These are phyloP conservation scores for Mycothermus thermophilus DNA, from an alignment of 495 filamentous ascomycete species.

Conservation along the genomic window DNA sequence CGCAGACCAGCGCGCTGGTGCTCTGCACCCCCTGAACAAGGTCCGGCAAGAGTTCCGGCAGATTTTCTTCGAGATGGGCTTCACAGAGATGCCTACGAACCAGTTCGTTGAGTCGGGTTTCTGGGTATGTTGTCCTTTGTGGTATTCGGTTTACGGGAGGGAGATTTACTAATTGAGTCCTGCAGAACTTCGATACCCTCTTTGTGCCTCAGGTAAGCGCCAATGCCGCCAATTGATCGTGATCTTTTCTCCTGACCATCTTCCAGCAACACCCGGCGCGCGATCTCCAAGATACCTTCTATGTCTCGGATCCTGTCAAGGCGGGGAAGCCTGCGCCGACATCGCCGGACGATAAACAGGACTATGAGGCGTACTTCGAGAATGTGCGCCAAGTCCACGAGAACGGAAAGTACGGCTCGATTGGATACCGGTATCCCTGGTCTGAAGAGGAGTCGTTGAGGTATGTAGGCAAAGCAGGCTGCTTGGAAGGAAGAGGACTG, in stretches of 20 bases:
- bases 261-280: slow-evolving; percentile 74
- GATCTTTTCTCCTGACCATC: too few species aligned
- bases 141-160: slow-evolving; percentile 40
- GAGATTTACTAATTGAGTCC: neutral
- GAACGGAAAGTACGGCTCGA: slow-evolving; percentile 78
- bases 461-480: neutral
- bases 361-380: slow-evolving; percentile 80
- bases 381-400: slow-evolving; percentile 70
- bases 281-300: slow-evolving; percentile 95
- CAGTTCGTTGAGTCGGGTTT: slow-evolving; percentile 85
- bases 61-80: slow-evolving; percentile 93
- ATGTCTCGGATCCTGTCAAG: slow-evolving; percentile 72
- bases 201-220: slow-evolving; percentile 79
- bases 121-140: slow-evolving; percentile 34
- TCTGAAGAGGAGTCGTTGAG: slow-evolving; percentile 66
- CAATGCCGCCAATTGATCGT: too few species aligned
- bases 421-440: slow-evolving; percentile 93
- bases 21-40: slow-evolving; percentile 89
- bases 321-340: slow-evolving; percentile 56
- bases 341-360: slow-evolving; percentile 46
- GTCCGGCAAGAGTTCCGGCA: slow-evolving; percentile 78
- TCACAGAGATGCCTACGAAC: slow-evolving; percentile 72
- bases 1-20: slow-evolving; percentile 61
- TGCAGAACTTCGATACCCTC: slow-evolving; percentile 78
- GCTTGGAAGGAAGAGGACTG: neutral